These are phyloP conservation scores for Corchorus capsularis DNA, from an alignment of 345 rosid genomes.

Conservation along the genomic window DNA sequence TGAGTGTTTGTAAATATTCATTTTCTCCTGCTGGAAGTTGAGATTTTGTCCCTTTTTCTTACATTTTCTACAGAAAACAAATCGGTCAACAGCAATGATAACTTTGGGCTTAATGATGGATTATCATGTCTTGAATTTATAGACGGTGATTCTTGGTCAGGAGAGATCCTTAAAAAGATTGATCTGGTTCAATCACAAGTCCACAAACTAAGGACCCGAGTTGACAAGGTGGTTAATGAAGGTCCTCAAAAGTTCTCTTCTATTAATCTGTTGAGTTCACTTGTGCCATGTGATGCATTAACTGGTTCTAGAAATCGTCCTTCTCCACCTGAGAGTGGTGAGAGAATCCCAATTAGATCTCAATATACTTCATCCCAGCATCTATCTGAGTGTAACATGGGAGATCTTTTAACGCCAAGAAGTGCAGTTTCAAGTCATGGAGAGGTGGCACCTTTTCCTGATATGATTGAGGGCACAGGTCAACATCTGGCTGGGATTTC, in stretches of 20 bases:
- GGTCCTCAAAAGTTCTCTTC: constrained; percentile 63
- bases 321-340: constrained; percentile 45
- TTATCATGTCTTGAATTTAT: constrained; percentile 43
- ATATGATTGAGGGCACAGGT: constrained; percentile 25
- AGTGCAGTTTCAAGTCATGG: constrained; percentile 42
- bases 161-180: constrained; percentile 63
- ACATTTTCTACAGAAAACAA: constrained; percentile 42
- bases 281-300: constrained; percentile 29
- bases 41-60: constrained; percentile 5
- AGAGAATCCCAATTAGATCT: constrained; percentile 33
- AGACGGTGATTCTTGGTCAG: constrained; percentile 39
- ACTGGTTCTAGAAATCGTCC: constrained; percentile 37
- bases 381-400: constrained; percentile 26
- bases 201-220: constrained; percentile 50
- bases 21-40: background rate
- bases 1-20: constrained; percentile 10
- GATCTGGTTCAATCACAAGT: constrained; percentile 56
- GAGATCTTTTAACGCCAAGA: constrained; percentile 43
- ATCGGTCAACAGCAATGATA: constrained; percentile 36
- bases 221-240: constrained; percentile 64
- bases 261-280: constrained; percentile 46
- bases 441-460: constrained; percentile 41
- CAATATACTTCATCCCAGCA: constrained; percentile 8
- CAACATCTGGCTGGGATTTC: constrained; percentile 36
- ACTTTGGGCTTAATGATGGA: constrained; percentile 42